Conservation (phyloP, 306 rosid genomes). For the Clitoria ternatea region DNA sequence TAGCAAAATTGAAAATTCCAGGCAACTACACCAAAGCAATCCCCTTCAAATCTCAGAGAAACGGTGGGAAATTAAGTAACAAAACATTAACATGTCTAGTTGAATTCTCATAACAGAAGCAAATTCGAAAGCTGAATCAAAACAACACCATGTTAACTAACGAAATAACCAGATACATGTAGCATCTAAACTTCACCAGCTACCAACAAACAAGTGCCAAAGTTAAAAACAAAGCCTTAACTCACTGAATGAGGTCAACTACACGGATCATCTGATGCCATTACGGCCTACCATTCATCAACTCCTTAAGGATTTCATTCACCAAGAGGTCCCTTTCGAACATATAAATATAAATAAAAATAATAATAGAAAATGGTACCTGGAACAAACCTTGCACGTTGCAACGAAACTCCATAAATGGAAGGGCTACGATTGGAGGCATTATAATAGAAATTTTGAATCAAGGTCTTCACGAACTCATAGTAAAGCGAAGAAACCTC, state of each 20-base stretch:
- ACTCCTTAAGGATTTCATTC: too few relatives aligned
- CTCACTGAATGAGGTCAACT: too few relatives aligned
- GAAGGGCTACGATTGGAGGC: slow-evolving; percentile 73
- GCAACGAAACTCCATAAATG: slow-evolving; percentile 77
- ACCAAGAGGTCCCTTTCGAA: too few relatives aligned
- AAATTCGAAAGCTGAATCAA: not conserved
- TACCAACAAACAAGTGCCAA: not conserved
- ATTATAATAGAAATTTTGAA: slow-evolving; percentile 69
- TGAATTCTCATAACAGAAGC: not conserved
- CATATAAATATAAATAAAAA: not conserved
- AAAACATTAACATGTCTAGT: not conserved
- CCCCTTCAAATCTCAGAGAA: not conserved
- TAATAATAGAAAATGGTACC: slow-evolving; percentile 53
- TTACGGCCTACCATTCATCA: too few relatives aligned
- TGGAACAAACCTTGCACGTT: slow-evolving; percentile 98
- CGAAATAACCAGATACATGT: not conserved
- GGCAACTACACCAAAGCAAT: not conserved
- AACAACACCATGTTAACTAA: not conserved
- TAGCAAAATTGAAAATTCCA: not conserved
- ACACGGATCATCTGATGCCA: too few relatives aligned
- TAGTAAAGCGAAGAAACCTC: slow-evolving; percentile 85
- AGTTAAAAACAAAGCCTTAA: not conserved
- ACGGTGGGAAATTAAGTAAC: not conserved
- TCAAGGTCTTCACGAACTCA: slow-evolving; percentile 60
- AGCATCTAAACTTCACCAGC: not conserved